Conservation (phyloP, 148 eudicot genomes). For the Camellia japonica region DNA sequence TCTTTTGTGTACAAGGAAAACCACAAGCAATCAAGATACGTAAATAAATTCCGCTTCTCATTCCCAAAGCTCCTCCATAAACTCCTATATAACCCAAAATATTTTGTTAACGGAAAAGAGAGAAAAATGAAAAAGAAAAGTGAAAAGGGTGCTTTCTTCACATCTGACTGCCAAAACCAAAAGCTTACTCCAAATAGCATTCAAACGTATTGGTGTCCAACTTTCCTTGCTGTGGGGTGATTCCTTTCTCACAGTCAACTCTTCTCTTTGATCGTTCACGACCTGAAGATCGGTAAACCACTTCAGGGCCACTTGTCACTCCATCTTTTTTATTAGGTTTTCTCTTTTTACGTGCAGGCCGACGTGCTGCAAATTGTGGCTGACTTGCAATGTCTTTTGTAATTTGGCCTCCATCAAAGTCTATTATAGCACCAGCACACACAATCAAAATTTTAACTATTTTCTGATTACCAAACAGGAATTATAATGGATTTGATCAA, state of each 20-base stretch:
- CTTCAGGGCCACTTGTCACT: conserved; percentile 19
- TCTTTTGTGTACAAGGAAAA: conserved; percentile 38
- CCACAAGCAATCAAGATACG: conserved; percentile 53
- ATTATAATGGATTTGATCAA: background rate
- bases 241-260: background rate
- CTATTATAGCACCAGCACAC: background rate
- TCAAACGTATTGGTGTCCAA: conserved; percentile 38
- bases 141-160: background rate
- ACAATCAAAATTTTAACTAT: background rate
- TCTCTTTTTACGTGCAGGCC: conserved; percentile 4
- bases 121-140: background rate
- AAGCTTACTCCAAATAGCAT: conserved; percentile 48
- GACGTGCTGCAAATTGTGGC: background rate
- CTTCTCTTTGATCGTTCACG: conserved; percentile 21
- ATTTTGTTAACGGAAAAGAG: background rate
- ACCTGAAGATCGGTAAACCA: background rate
- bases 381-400: background rate
- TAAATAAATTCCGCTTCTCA: conserved; percentile 38
- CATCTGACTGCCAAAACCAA: background rate
- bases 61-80: conserved; percentile 49
- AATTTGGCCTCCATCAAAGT: background rate
- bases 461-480: background rate
- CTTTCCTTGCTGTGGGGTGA: conserved; percentile 22
- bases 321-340: conserved; percentile 13
- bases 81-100: conserved; percentile 31